phyloP scores from a whole-genome alignment of 2,329 filamentous ascomycete species.

The Seiridium cupressi region DNA sequence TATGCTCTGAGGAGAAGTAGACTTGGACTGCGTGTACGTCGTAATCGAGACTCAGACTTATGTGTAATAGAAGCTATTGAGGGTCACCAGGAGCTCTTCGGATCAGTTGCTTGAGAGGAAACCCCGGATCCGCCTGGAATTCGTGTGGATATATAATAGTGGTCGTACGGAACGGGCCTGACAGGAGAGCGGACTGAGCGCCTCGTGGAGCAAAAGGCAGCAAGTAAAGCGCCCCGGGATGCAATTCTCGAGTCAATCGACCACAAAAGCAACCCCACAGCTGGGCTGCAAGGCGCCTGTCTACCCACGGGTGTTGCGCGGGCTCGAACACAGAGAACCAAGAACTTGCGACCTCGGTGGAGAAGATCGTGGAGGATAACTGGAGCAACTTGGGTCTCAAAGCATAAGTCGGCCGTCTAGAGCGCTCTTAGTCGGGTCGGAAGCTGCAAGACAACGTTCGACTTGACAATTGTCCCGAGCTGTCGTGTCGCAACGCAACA shows the following conservation, averaged over 20 bases:
- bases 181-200: background rate
- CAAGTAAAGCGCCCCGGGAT: background rate
- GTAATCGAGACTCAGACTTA: background rate
- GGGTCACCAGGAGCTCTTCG: too few relatives aligned
- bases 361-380: background rate
- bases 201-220: background rate
- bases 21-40: background rate
- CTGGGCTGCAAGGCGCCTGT: background rate
- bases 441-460: background rate
- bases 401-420: conserved; percentile 6
- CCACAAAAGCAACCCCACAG: conserved; percentile 1
- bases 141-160: background rate
- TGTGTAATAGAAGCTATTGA: too few relatives aligned
- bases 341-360: conserved; percentile 2
- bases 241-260: background rate
- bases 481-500: background rate
- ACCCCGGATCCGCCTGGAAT: background rate
- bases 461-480: background rate
- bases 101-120: background rate
- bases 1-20: background rate
- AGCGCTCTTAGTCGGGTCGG: background rate
- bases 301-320: background rate
- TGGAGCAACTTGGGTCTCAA: conserved; percentile 6
- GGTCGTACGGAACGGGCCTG: background rate
- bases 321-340: background rate